Evolutionary conservation across 1,284 basidiomycete genomes (phyloP).

Genomic region (Ganoderma resinaceum): DNA sequence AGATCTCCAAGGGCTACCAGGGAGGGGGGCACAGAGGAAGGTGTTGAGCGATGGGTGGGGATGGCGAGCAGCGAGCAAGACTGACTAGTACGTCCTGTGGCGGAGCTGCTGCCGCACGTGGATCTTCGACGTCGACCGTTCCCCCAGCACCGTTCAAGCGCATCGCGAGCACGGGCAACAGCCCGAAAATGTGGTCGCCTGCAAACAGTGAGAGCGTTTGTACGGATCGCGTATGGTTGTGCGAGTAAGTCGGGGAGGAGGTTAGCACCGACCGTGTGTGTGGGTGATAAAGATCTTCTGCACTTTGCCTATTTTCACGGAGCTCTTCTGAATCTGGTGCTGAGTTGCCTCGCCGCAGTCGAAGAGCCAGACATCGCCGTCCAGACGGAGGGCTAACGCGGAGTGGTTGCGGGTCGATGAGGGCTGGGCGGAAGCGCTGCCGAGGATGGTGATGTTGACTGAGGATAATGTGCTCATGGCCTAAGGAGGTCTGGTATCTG

Average conservation of each 20-base stretch:
- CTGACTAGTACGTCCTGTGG: slow-evolving; percentile 28
- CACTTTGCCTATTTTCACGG: slow-evolving; percentile 80
- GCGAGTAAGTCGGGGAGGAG: not conserved
- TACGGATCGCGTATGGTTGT: not conserved
- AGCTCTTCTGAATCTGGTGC: slow-evolving; percentile 76
- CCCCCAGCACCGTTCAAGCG: slow-evolving; percentile 78
- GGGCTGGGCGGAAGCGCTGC: slow-evolving; percentile 80
- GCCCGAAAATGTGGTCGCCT: slow-evolving; percentile 90
- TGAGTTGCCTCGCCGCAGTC: slow-evolving; percentile 94
- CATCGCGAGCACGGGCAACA: slow-evolving; percentile 76
- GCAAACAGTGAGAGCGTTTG: slow-evolving; percentile 16
- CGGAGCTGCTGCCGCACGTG: slow-evolving; percentile 42
- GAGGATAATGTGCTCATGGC: slow-evolving; percentile 40
- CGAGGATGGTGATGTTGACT: slow-evolving; percentile 73
- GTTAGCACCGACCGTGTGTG: slow-evolving; percentile 76
- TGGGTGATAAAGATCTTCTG: slow-evolving; percentile 93
- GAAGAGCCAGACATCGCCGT: slow-evolving; percentile 81
- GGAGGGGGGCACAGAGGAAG: not conserved
- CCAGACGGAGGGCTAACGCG: slow-evolving; percentile 67
- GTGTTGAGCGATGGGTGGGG: not conserved
- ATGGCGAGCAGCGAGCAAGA: not conserved
- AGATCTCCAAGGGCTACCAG: slow-evolving; percentile 75
- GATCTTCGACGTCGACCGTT: slow-evolving; percentile 66
- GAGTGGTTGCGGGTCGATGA: slow-evolving; percentile 81
- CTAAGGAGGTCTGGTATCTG: not conserved